Evolutionary conservation across 2,329 filamentous ascomycete species (phyloP), one percentile per base, ranked within the genome.

Genomic region (Orbilia blumenaviensis): DNA sequence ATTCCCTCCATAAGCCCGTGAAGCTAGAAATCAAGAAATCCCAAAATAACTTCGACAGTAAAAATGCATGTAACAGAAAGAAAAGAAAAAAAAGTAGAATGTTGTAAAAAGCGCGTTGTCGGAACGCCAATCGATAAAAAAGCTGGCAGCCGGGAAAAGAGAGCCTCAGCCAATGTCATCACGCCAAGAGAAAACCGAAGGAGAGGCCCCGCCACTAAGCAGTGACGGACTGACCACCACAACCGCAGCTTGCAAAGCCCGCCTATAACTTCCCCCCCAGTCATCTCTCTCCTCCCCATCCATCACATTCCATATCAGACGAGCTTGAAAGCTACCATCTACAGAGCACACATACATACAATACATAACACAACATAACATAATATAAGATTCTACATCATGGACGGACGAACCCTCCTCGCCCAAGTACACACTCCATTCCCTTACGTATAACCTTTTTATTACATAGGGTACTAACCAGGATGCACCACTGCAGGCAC

Each of bases 401-500:
- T 79, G 80, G 78, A 81, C 80, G 81, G 80, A 74, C 81, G 81
- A 78, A 81, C 78, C 42, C 78, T 78, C 64, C 63, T 74, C 77
- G 50, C 77, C 69, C 78, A 74, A 60, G 69, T 79, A 61, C 61
- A 52, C 29, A 3, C 4, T 29, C 12, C 44, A 14, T 14, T 25
- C 7, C 9, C 2, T 5, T 7, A 34, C 54, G 60, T 25, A 32
- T 62, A 18, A 27, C n/a, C n/a, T n/a, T n/a, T n/a, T n/a, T n/a
- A n/a, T n/a, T n/a, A n/a, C n/a, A n/a, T n/a, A n/a, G n/a, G n/a
- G 78, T 79, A 66, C 80, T 79, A 78, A 69, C 68, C 63, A 23
- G 1, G 3, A 71, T 61, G 14, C 10, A 71, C 61, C 77, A n/a
- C n/a, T 36, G 79, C 82, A 97, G 94, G 95, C 95, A 85, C 92